phyloP scores from a whole-genome alignment of 805 yeast genomes.

The Wickerhamiella brachini region DNA sequence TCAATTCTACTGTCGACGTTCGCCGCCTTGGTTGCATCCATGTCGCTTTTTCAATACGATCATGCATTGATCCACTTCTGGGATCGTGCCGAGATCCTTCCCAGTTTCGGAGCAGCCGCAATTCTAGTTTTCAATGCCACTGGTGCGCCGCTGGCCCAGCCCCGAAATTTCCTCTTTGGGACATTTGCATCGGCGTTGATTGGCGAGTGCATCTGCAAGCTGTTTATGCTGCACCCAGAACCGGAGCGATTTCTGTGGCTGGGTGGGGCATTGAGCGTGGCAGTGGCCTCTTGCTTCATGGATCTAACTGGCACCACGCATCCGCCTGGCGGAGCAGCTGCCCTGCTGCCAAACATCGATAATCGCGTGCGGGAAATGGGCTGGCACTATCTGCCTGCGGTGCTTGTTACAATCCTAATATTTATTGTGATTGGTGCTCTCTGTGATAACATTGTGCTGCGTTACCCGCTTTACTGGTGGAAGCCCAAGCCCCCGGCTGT shows the following conservation, averaged over 20 bases:
- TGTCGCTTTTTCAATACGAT: constrained; percentile 16
- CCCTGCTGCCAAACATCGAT: constrained; percentile 42
- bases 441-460: constrained; percentile 38
- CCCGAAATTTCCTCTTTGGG: constrained; percentile 44
- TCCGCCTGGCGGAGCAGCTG: constrained; percentile 65
- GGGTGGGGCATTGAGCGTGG: constrained; percentile 45
- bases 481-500: constrained; percentile 1
- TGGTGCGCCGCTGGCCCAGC: constrained; percentile 51
- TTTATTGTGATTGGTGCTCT: constrained; percentile 38
- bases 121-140: constrained; percentile 42
- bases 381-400: constrained; percentile 53
- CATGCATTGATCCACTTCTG: constrained; percentile 11
- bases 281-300: constrained; percentile 40
- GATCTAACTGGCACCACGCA: constrained; percentile 42
- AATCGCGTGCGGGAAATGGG: constrained; percentile 34
- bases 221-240: constrained; percentile 33
- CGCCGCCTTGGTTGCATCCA: constrained; percentile 19
- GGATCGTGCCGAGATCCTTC: constrained; percentile 19
- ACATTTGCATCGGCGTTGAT: constrained; percentile 39
- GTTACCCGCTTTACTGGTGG: constrained; percentile 44
- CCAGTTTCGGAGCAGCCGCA: constrained; percentile 44
- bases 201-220: constrained; percentile 41
- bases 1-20: constrained; percentile 18
- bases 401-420: constrained; percentile 35
- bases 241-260: constrained; percentile 41